A percentile compares a stretch with the other conserved stretches of the same genome.
These are phyloP conservation scores for Ogataea hybrid DNA, from an alignment of 1,139 yeast genomes.

Conservation along the genomic window DNA sequence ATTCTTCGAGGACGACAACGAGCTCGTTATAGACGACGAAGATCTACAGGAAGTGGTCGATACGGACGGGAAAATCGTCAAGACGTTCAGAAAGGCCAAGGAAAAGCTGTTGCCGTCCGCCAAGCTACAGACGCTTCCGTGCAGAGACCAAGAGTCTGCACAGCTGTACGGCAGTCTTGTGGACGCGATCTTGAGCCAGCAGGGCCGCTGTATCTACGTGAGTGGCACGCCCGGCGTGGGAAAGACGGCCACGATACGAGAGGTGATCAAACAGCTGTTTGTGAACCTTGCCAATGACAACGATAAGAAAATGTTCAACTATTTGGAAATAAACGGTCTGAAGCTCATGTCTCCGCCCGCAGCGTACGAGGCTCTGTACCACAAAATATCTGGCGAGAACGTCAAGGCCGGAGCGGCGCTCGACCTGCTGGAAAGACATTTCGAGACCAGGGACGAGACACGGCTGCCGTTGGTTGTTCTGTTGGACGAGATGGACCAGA, in stretches of 20 bases:
- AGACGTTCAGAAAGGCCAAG: conserved; percentile 51
- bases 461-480: conserved; percentile 68
- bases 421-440: conserved; percentile 51
- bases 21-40: conserved; percentile 17
- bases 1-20: conserved; percentile 22
- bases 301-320: conserved; percentile 60
- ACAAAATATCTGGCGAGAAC: conserved; percentile 60
- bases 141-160: conserved; percentile 83
- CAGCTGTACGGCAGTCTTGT: conserved; percentile 71
- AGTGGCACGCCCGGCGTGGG: conserved; percentile 99
- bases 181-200: conserved; percentile 64
- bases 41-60: conserved; percentile 14
- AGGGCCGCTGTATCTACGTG: conserved; percentile 84
- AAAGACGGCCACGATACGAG: conserved; percentile 89
- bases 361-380: conserved; percentile 86
- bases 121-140: conserved; percentile 67
- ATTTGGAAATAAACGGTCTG: conserved; percentile 86
- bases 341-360: conserved; percentile 78
- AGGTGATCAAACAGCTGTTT: conserved; percentile 69
- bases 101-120: conserved; percentile 64
- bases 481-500: conserved; percentile 90
- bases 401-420: conserved; percentile 66
- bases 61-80: conserved; percentile 17
- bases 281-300: conserved; percentile 36
- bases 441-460: conserved; percentile 28